phyloP scores from a whole-genome alignment of 352 stramenopile species.

The Pythium folliculosum region DNA sequence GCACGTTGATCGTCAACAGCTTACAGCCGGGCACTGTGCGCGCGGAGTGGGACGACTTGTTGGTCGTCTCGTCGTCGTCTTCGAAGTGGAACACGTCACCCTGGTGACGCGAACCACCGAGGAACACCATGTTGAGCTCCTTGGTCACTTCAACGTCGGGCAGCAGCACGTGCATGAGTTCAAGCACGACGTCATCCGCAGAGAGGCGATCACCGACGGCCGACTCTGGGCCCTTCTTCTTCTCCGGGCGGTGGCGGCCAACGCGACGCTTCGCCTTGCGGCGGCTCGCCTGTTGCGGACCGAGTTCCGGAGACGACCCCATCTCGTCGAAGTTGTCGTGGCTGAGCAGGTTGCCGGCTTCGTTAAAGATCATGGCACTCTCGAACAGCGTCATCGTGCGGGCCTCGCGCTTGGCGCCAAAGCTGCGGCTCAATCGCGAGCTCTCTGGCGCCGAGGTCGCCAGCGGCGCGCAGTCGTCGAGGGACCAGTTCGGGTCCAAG shows the following conservation, averaged over 20 bases:
- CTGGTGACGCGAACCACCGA: slow-evolving; percentile 41
- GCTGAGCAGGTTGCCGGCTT: slow-evolving; percentile 65
- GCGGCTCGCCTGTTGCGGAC: slow-evolving; percentile 32
- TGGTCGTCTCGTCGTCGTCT: slow-evolving; percentile 44
- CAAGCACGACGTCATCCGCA: slow-evolving; percentile 67
- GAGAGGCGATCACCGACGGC: slow-evolving; percentile 39
- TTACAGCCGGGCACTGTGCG: slow-evolving; percentile 20
- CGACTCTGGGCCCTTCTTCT: slow-evolving; percentile 34
- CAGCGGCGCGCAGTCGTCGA: slow-evolving; percentile 24
- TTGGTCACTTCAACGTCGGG: slow-evolving; percentile 75
- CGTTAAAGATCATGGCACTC: slow-evolving; percentile 76
- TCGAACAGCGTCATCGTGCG: slow-evolving; percentile 82
- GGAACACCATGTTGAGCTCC: slow-evolving; percentile 72
- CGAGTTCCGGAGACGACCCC: slow-evolving; percentile 51
- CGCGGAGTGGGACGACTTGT: slow-evolving; percentile 20
- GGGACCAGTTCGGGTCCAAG: slow-evolving; percentile 32
- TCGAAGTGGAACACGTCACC: slow-evolving; percentile 80
- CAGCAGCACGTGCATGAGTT: slow-evolving; percentile 73
- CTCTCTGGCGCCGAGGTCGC: slow-evolving; percentile 51
- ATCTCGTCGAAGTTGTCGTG: slow-evolving; percentile 75
- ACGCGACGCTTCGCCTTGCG: slow-evolving; percentile 66
- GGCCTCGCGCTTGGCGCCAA: slow-evolving; percentile 44
- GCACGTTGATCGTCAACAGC: slow-evolving; percentile 51
- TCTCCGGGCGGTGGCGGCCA: slow-evolving; percentile 54
- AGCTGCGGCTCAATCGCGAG: slow-evolving; percentile 30